Evolutionary conservation across 805 yeast genomes (phyloP), one percentile per base, ranked within the genome.

Genomic region (Cyberlindnera japonica): DNA sequence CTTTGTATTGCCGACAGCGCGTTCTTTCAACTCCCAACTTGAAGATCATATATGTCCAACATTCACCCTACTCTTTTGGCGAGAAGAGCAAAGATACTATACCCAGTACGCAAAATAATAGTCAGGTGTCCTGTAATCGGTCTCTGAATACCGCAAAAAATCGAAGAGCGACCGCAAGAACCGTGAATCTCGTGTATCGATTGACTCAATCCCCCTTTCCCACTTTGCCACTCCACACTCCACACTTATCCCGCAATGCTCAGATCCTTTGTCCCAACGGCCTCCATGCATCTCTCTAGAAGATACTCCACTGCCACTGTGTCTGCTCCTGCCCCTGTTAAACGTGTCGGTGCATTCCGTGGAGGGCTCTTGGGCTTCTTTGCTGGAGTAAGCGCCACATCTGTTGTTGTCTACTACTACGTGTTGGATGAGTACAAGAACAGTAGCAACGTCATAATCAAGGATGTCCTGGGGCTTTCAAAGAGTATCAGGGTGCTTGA

Each of bases 371-470:
- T 85, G 40, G 96, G 96, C 2, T 88, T 87, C 63, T 71, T 87
- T 40, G 67, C 80, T 22, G 95, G 96, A 33, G 83, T 82, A 27
- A 69, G 87, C 17, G 59, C 74, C 47, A 83, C 95, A 14, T 90
- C 95, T 3, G 74, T 74, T 40, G 84, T 77, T 7, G 79, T 90
- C 13, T 87, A 87, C 68, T 82, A 77, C 61, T 87, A 85, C 63
- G 69, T 85, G 50, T 63, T 85, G 43, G 93, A 86, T 55, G 84
- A 83, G 61, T 85, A 84, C 71, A 79, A 81, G 59, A 68, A 73
- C 45, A 75, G 91, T 51, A 84, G 81, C 59, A 75, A 74, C 52
- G 83, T 83, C 15, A 76, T 87, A 43, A 72, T 85, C 42, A 76
- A 86, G 37, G 96, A 87, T 56, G 84, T 87, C 16, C 67, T 84